Evolutionary conservation across 495 filamentous ascomycete genomes (phyloP).

Genomic region (Penicillium maclennaniae): DNA sequence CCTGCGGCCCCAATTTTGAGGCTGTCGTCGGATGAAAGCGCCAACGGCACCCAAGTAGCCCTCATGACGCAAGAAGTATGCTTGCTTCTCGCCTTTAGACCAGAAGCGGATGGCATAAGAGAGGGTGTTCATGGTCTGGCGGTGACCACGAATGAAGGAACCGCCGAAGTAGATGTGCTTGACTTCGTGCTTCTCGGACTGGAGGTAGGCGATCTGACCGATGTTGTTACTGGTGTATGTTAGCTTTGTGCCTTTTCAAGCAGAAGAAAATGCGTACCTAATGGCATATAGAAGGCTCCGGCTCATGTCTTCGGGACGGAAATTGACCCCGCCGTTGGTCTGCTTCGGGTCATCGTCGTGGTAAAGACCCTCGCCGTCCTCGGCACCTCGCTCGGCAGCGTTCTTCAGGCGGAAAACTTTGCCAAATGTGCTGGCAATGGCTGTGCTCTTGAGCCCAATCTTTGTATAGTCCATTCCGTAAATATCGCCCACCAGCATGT

Average conservation of each 20-base stretch:
- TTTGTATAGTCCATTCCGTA: constrained; percentile 94
- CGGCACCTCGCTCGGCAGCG: constrained; percentile 68
- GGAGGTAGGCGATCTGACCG: constrained; percentile 93
- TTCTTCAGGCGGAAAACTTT: constrained; percentile 90
- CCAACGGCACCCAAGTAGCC: constrained; percentile 96
- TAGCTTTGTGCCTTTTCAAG: constrained; percentile 8
- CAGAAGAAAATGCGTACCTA: constrained; percentile 42
- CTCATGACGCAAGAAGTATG: constrained; percentile 93
- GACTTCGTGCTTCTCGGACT: constrained; percentile 85
- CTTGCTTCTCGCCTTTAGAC: constrained; percentile 89
- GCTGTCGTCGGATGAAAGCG: constrained; percentile 88
- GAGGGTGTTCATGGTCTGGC: constrained; percentile 95
- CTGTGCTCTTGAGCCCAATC: constrained; percentile 88
- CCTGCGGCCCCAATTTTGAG: constrained; percentile 84
- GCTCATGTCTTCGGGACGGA: constrained; percentile 63
- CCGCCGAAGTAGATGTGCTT: constrained; percentile 97
- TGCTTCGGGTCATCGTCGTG: constrained; percentile 49
- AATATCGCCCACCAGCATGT: constrained; percentile 97
- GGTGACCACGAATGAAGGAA: constrained; percentile 92
- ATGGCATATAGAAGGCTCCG: constrained; percentile 77
- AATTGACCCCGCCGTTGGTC: constrained; percentile 34
- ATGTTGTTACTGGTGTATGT: constrained; percentile 76
- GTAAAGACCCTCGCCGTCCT: constrained; percentile 63
- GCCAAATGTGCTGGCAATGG: constrained; percentile 93
- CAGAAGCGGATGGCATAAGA: constrained; percentile 96